Base-by-base conservation (phyloP, 2,329 filamentous ascomycete species). In the Ascochyta fabae region DNA sequence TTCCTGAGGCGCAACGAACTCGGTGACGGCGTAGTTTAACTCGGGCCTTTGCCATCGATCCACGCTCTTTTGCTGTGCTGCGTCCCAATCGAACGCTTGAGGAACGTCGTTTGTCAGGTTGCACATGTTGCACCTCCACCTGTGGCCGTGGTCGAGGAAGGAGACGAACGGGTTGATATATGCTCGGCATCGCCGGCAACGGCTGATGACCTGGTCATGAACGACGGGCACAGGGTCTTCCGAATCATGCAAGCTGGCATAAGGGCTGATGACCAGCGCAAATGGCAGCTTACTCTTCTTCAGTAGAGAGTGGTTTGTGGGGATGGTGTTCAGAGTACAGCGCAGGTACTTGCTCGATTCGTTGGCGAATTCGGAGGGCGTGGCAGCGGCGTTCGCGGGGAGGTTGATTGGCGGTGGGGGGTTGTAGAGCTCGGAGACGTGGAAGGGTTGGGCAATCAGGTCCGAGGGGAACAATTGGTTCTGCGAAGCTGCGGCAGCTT, bases 91-190 rank as follows among this genome's bases (percentile, higher is more conserved):
- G 65, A 99, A 99, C 34, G 93, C 93, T 78, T 99, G 95, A n/a
- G 95, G 95, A 35, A 98, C 94, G 68, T 99, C 95, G 75, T 99
- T 99, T 66, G 93, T 97, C 62, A 99, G 83, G 77, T 96, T 98
- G 78, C 95, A 99, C 93, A 99, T 97, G 79, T 99, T 99, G 81
- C 95, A 99, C 71, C 94, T 89, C 95, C 95, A 99, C 72, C 95
- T 86, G 79, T 99, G 95, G 42, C 95, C 95, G 72, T 98, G 92
- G 69, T 99, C 95, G 58, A 99, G 81, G 80, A 99, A 99, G 42
- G 91, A 64, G 22, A 62, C 57, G 34, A 55, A 48, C 31, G 48
- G 48, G 15, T 53, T 53, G 42, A 58, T 57, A 76, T 98, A 98
- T 52, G 94, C 95, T 67, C 95, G 85, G 79, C 95, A 99, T 78